These are phyloP conservation scores for Gossypium stocksii DNA, from an alignment of 345 rosid genomes.

Conservation along the genomic window DNA sequence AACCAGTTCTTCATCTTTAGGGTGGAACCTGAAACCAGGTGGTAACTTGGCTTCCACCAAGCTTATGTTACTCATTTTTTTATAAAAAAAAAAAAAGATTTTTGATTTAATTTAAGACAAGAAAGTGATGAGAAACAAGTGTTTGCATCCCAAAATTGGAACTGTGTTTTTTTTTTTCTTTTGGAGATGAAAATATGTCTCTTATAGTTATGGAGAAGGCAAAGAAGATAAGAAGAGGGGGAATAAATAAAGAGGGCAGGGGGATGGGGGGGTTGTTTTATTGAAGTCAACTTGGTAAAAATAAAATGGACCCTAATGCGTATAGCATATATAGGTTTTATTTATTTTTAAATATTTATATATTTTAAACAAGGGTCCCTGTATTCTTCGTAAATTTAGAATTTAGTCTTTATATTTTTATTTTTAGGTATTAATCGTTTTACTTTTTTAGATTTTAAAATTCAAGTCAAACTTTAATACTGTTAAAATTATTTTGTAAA, in stretches of 20 bases:
- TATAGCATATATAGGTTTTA: not conserved
- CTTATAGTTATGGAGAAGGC: conserved; percentile 1
- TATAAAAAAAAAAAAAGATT: not conserved
- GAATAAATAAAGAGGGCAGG: not conserved
- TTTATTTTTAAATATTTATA: too few species aligned
- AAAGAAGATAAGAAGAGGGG: not conserved
- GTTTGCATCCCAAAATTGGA: not conserved
- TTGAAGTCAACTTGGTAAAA: conserved; percentile 12
- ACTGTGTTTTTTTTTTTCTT: not conserved
- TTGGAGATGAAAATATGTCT: not conserved
- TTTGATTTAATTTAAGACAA: not conserved
- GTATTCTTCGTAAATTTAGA: too few species aligned
- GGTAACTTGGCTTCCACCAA: conserved; percentile 73
- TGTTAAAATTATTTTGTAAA: too few species aligned
- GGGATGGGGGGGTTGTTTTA: not conserved
- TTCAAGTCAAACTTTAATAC: too few species aligned
- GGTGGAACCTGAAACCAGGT: conserved; percentile 91
- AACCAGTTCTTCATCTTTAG: conserved; percentile 83
- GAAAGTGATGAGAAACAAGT: conserved; percentile 5
- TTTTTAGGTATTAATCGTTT: too few species aligned
- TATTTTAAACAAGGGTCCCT: too few species aligned
- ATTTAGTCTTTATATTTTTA: too few species aligned
- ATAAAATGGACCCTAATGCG: not conserved
- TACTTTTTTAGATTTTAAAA: too few species aligned
- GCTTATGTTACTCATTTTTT: conserved; percentile 52